These are phyloP conservation scores for Penicillium sp. DNA, from an alignment of 2,329 filamentous ascomycete genomes.

Conservation along the genomic window DNA sequence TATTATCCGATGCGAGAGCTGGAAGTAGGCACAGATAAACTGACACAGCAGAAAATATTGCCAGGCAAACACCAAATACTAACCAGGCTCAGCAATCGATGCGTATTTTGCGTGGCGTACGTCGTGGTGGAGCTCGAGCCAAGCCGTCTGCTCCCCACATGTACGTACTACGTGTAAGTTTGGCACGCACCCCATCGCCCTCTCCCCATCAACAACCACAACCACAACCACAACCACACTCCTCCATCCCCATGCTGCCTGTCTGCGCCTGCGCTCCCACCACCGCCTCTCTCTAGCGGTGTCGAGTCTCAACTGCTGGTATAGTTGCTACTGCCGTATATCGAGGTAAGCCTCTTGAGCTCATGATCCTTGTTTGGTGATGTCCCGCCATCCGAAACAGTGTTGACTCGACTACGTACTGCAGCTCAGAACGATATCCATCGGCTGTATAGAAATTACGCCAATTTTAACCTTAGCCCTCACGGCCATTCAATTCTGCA, in stretches of 20 bases:
- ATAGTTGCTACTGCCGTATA: background rate
- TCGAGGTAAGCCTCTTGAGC: slow-evolving; percentile 3
- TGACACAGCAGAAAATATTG: background rate
- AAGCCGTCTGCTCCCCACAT: background rate
- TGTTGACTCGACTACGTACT: background rate
- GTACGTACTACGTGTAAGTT: too few relatives aligned
- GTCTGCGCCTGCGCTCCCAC: background rate
- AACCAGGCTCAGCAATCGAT: too few relatives aligned
- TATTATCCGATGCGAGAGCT: background rate
- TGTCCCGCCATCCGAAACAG: slow-evolving; percentile 8
- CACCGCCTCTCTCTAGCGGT: background rate
- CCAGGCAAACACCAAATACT: too few relatives aligned
- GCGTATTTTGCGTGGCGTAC: background rate
- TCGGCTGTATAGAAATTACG: background rate
- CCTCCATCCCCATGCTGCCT: background rate
- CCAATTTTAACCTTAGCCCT: background rate
- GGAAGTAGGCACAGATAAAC: background rate
- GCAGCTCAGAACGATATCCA: slow-evolving; percentile 1
- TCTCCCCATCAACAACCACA: background rate
- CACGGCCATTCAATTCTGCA: background rate
- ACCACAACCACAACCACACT: too few relatives aligned
- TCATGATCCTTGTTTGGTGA: background rate
- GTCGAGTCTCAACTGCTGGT: background rate
- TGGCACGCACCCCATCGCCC: background rate
- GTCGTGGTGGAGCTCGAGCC: background rate